Base-by-base conservation (phyloP, 192 early-diverging fungal species). In the Ambispora gerdemannii region DNA sequence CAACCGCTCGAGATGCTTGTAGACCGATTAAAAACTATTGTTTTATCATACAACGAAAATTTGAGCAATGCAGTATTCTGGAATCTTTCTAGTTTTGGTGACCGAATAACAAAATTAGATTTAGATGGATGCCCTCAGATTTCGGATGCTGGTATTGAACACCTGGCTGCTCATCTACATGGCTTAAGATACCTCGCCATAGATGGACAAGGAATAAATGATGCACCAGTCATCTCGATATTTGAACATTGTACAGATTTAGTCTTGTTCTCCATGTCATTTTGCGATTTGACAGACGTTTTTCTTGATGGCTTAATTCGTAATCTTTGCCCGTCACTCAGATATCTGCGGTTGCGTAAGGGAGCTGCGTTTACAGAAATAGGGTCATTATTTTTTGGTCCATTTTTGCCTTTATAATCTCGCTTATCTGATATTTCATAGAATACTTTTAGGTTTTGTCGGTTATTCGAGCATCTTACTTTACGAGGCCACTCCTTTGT, bases 141-240 rank as follows among this genome's bases (percentile, higher is more conserved):
- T 50, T 50, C 38, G 2, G 27, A 65, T 50, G 2, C 17, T 49
- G 43, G 63, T 30, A 65, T 65, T 30, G 4, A 50, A 20, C 19
- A 27, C 43, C 43, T 65, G 27, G 8, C 43, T 19, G 10, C 11
- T 25, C 20, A 32, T 15, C 20, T 49, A 0, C 43, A 30, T 30
- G 50, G 50, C 7, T 65, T 65, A 15, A 49, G 50, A 49, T 65
- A 65, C 50, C 31, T 65, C 28, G 63, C 19, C 13, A 50, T 65
- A n/a, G 63, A 65, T 50, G 63, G 63, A 6, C 36, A 65, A 65
- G 63, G 35, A 50, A 65, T 65, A n/a, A 28, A n/a, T 31, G 43
- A 65, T 50, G 0, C 1, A 17, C 30, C 63, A 4, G 3, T 65
- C 8, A n/a, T 50, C n/a, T 15, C 17, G n/a, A 19, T 65, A 27